Percentiles rank a stretch among this genome's conserved stretches.
Conservation (phyloP, 2,329 filamentous ascomycete genomes). For the Stemphylium vesicarium region DNA sequence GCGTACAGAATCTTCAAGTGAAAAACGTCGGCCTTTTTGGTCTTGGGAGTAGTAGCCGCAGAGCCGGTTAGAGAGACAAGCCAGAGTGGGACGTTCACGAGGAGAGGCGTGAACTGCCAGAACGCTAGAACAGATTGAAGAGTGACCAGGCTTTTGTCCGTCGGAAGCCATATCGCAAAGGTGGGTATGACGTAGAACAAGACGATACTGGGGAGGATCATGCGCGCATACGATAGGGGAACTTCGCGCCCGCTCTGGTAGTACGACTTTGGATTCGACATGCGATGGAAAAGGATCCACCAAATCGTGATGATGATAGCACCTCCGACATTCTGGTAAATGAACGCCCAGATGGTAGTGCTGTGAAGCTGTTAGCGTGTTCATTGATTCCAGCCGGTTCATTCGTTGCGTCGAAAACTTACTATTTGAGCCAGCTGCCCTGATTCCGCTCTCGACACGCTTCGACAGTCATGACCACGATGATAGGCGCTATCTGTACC, state of each 20-base stretch:
- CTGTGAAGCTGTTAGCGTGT: slow-evolving; percentile 1
- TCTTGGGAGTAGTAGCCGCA: not conserved
- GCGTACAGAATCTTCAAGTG: slow-evolving; percentile 21
- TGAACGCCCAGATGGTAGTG: slow-evolving; percentile 13
- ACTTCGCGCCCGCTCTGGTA: slow-evolving; percentile 21
- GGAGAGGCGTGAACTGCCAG: slow-evolving; percentile 22
- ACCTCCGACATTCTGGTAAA: slow-evolving; percentile 25
- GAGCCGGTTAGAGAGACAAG: slow-evolving; percentile 17
- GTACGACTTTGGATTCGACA: slow-evolving; percentile 19
- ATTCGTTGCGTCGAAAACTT: not conserved
- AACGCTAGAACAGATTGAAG: slow-evolving; percentile 19
- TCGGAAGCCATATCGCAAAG: slow-evolving; percentile 16
- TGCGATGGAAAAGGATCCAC: slow-evolving; percentile 16
- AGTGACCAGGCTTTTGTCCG: not conserved
- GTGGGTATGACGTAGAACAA: slow-evolving; percentile 20
- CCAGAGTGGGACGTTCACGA: slow-evolving; percentile 26
- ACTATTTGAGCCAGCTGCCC: slow-evolving; percentile 27
- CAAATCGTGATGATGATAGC: slow-evolving; percentile 21
- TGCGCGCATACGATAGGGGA: slow-evolving; percentile 19
- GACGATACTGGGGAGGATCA: slow-evolving; percentile 18
- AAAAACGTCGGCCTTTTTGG: slow-evolving; percentile 15
- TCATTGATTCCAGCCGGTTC: not conserved
- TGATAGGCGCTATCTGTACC: slow-evolving; percentile 7
- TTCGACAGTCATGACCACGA: slow-evolving; percentile 21
- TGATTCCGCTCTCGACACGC: slow-evolving; percentile 23